Conservation (phyloP, 768 basidiomycete genomes). For the Pleurotus eryngii region DNA sequence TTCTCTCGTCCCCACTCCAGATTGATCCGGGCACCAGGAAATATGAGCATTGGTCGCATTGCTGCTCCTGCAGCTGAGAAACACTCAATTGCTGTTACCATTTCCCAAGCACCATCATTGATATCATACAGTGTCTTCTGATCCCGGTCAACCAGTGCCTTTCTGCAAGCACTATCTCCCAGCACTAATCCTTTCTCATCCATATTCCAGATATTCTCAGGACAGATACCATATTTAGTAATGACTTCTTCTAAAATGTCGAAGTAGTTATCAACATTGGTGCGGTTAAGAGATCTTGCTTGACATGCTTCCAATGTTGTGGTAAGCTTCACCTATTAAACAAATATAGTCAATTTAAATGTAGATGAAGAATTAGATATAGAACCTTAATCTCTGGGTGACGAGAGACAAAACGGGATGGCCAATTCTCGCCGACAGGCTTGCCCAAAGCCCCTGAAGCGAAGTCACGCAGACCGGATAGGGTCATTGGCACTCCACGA, state of each 20-base stretch:
- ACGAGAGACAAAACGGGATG: neutral
- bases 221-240: slow-evolving; percentile 19
- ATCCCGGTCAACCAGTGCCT: slow-evolving; percentile 17
- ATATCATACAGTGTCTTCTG: slow-evolving; percentile 16
- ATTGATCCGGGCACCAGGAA: slow-evolving; percentile 7
- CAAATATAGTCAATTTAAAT: neutral
- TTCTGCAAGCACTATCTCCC: slow-evolving; percentile 16
- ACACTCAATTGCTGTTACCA: slow-evolving; percentile 40
- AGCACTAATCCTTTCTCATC: slow-evolving; percentile 28
- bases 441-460: neutral
- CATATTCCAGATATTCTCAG: slow-evolving; percentile 28
- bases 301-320: slow-evolving; percentile 6
- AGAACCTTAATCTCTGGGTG: slow-evolving; percentile 1
- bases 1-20: slow-evolving; percentile 14
- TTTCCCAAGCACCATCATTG: slow-evolving; percentile 29
- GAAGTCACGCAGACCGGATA: neutral
- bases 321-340: slow-evolving; percentile 14
- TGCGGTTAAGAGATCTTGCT: slow-evolving; percentile 28
- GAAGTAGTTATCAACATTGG: slow-evolving; percentile 24
- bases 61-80: slow-evolving; percentile 31
- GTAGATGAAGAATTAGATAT: neutral
- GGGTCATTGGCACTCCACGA: neutral
- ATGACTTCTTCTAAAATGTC: slow-evolving; percentile 17
- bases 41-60: slow-evolving; percentile 1
- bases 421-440: neutral